Conservation (phyloP, 345 rosid genomes). For the Reutealis trisperma region DNA sequence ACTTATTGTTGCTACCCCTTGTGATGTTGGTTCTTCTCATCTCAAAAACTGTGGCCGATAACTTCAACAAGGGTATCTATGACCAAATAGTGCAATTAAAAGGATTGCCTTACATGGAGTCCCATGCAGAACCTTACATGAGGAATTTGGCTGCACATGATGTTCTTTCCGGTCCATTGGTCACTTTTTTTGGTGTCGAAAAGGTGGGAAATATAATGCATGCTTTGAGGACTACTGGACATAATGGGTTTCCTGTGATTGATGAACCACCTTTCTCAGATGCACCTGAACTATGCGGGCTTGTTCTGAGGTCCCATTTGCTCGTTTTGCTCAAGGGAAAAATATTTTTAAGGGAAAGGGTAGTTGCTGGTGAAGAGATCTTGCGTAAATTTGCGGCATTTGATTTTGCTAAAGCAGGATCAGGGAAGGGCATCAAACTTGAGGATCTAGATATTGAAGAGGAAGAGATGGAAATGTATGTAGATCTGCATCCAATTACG, state of each 20-base stretch:
- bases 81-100: slow-evolving; percentile 80
- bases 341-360: slow-evolving; percentile 51
- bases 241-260: slow-evolving; percentile 83
- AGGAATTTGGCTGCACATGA: slow-evolving; percentile 64
- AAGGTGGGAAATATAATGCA: slow-evolving; percentile 63
- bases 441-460: slow-evolving; percentile 62
- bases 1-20: slow-evolving; percentile 72
- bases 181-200: slow-evolving; percentile 61
- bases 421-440: slow-evolving; percentile 69
- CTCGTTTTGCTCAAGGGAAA: slow-evolving; percentile 71
- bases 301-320: slow-evolving; percentile 79
- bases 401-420: slow-evolving; percentile 78
- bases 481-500: slow-evolving; percentile 84
- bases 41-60: slow-evolving; percentile 83
- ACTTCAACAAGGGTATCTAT: slow-evolving; percentile 78
- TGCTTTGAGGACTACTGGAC: slow-evolving; percentile 52
- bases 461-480: slow-evolving; percentile 88
- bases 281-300: slow-evolving; percentile 70
- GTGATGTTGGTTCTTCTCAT: slow-evolving; percentile 83
- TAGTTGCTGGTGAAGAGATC: slow-evolving; percentile 43
- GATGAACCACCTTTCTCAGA: slow-evolving; percentile 77
- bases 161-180: slow-evolving; percentile 64
- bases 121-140: slow-evolving; percentile 94
- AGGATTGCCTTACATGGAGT: slow-evolving; percentile 81
- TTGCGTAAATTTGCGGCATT: slow-evolving; percentile 53